Percentiles rank a stretch among this genome's conserved stretches.
Evolutionary conservation across 75 land plant species (phyloP).

Genomic region (Pinus taeda): DNA sequence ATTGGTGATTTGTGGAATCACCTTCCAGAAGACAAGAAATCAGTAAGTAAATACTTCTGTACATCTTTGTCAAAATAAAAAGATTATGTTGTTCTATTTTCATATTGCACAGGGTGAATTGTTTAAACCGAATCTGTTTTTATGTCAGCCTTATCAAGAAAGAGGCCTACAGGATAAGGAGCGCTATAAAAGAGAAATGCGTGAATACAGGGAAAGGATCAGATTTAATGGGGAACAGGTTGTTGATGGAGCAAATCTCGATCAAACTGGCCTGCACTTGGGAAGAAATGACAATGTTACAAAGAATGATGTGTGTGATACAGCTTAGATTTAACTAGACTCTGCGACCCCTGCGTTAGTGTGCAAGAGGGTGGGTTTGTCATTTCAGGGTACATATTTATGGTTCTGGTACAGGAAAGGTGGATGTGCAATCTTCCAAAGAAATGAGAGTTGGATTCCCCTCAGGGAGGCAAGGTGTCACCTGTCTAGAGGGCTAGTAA

Average conservation of each 20-base stretch:
- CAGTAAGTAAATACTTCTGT: constrained; percentile 24
- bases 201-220: constrained; percentile 36
- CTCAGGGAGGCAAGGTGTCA: background rate
- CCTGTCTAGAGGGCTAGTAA: constrained; percentile 1
- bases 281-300: background rate
- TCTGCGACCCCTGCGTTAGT: background rate
- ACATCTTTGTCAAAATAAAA: background rate
- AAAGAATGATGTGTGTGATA: constrained; percentile 6
- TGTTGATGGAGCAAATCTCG: background rate
- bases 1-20: constrained; percentile 47
- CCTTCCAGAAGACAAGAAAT: constrained; percentile 39
- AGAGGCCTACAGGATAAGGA: constrained; percentile 87
- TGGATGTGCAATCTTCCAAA: constrained; percentile 1
- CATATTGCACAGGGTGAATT: background rate
- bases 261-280: background rate
- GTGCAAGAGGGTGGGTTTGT: background rate
- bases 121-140: background rate
- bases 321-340: background rate
- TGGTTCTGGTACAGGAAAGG: background rate
- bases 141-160: constrained; percentile 85
- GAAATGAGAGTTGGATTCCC: background rate
- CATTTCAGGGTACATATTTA: background rate
- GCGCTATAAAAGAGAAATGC: constrained; percentile 79
- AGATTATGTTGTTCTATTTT: background rate
- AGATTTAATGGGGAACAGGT: background rate